These are phyloP conservation scores for Ceriops tagal DNA, from an alignment of 345 rosid species.

Conservation along the genomic window DNA sequence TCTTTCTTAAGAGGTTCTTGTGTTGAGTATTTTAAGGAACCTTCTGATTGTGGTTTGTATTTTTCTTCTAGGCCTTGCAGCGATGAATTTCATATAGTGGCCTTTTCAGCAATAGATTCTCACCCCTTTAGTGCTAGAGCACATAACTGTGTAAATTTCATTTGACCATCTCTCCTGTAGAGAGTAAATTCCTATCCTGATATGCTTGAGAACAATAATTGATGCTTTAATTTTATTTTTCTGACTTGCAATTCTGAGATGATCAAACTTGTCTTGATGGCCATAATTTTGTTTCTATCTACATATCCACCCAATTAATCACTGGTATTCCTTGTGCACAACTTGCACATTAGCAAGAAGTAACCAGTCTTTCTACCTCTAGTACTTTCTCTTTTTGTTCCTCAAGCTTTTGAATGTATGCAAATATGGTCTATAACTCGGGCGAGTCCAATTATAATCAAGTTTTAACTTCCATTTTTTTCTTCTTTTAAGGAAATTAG, in stretches of 20 bases:
- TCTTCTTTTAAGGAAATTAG: no score
- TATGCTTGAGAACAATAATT: not conserved
- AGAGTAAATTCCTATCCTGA: constrained; percentile 16
- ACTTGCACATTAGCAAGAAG: no score
- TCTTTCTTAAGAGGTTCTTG: constrained; percentile 27
- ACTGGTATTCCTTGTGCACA: no score
- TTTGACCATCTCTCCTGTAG: not conserved
- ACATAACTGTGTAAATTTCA: constrained; percentile 22
- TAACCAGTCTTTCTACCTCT: no score
- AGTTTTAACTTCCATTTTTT: no score
- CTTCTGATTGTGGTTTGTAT: constrained; percentile 15
- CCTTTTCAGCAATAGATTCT: constrained; percentile 7
- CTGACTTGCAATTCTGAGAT: not conserved
- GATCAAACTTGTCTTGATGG: no score
- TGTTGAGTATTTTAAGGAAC: constrained; percentile 8
- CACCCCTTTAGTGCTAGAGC: constrained; percentile 16
- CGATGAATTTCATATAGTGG: constrained; percentile 7
- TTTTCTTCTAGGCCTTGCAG: constrained; percentile 10
- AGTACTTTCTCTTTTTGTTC: no score
- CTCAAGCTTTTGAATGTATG: no score
- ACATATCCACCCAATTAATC: no score
- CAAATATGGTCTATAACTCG: no score
- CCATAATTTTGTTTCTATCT: no score
- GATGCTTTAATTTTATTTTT: not conserved
- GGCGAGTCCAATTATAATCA: no score